Conservation (phyloP, 257 asterid species). For the Mentha longifolia region DNA sequence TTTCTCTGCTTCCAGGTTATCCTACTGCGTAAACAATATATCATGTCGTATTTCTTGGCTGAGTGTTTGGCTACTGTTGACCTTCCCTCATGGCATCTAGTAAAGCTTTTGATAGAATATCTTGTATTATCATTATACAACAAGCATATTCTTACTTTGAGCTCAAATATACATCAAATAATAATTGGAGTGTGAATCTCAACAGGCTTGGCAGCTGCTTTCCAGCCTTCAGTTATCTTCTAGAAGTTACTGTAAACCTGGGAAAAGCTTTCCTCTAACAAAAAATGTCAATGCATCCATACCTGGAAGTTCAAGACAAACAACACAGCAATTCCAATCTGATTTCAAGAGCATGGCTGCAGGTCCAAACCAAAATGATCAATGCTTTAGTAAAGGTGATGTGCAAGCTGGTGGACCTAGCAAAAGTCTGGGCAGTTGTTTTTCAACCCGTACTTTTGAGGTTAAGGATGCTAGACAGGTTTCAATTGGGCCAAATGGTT, state of each 20-base stretch:
- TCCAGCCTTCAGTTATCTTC: constrained; percentile 72
- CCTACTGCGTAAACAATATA: not conserved
- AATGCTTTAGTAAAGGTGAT: constrained; percentile 38
- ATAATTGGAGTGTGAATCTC: constrained; percentile 30
- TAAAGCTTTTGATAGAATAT: constrained; percentile 24
- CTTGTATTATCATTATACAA: not conserved
- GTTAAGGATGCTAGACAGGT: constrained; percentile 46
- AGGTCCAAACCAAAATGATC: constrained; percentile 39
- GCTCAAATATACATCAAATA: not conserved
- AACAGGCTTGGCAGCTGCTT: constrained; percentile 90
- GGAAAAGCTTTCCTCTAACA: constrained; percentile 63
- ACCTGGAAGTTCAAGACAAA: constrained; percentile 49
- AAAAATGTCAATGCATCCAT: constrained; percentile 44
- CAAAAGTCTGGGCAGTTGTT: constrained; percentile 39
- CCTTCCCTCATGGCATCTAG: constrained; percentile 4
- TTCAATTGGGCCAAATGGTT: constrained; percentile 39
- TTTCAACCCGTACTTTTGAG: constrained; percentile 40
- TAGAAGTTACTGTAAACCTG: constrained; percentile 70
- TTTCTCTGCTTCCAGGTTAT: not conserved
- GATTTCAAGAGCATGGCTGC: constrained; percentile 42
- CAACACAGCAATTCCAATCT: constrained; percentile 44
- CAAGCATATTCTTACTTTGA: not conserved
- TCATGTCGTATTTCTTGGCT: not conserved
- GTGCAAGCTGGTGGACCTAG: constrained; percentile 38
- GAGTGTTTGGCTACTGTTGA: constrained; percentile 19